Percentiles rank a stretch among this genome's conserved stretches.
Evolutionary conservation across 495 filamentous ascomycete genomes (phyloP).

Genomic region (Lasiosphaeris hirsuta): DNA sequence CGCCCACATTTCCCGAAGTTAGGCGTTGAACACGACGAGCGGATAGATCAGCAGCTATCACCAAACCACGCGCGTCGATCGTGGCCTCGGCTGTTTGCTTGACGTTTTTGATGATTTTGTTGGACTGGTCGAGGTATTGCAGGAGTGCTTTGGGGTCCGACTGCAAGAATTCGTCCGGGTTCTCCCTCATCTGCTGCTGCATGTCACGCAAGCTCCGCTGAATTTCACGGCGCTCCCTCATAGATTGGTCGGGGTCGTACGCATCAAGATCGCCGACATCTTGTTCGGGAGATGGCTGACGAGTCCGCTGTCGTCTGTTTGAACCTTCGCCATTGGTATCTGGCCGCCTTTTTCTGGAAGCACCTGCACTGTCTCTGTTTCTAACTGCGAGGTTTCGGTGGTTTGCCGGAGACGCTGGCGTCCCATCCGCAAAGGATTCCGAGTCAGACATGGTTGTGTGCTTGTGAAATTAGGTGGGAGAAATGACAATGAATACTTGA

Average conservation of each 20-base stretch:
- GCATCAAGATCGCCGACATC: slow-evolving; percentile 35
- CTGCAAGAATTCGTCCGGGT: slow-evolving; percentile 62
- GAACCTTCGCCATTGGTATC: slow-evolving; percentile 41
- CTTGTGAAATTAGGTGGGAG: too few species aligned
- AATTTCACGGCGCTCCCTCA: slow-evolving; percentile 68
- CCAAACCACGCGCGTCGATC: slow-evolving; percentile 80
- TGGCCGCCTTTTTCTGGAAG: slow-evolving; percentile 42
- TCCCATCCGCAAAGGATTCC: not conserved
- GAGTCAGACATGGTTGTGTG: slow-evolving; percentile 12
- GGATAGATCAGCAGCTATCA: slow-evolving; percentile 71
- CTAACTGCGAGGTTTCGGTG: slow-evolving; percentile 21
- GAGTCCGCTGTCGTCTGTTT: slow-evolving; percentile 36
- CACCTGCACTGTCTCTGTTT: not conserved
- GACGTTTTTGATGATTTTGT: slow-evolving; percentile 63
- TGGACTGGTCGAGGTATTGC: slow-evolving; percentile 59
- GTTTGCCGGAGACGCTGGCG: slow-evolving; percentile 2
- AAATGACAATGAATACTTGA: too few species aligned
- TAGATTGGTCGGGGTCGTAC: slow-evolving; percentile 88
- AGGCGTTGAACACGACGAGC: slow-evolving; percentile 69
- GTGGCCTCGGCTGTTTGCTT: slow-evolving; percentile 92
- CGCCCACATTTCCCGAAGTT: slow-evolving; percentile 62
- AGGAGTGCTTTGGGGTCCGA: slow-evolving; percentile 53
- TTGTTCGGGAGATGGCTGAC: slow-evolving; percentile 28
- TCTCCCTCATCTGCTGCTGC: slow-evolving; percentile 64
- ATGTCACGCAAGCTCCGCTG: slow-evolving; percentile 67